Evolutionary conservation across 2,329 filamentous ascomycete genomes (phyloP).

Genomic region (Talaromyces sp.): DNA sequence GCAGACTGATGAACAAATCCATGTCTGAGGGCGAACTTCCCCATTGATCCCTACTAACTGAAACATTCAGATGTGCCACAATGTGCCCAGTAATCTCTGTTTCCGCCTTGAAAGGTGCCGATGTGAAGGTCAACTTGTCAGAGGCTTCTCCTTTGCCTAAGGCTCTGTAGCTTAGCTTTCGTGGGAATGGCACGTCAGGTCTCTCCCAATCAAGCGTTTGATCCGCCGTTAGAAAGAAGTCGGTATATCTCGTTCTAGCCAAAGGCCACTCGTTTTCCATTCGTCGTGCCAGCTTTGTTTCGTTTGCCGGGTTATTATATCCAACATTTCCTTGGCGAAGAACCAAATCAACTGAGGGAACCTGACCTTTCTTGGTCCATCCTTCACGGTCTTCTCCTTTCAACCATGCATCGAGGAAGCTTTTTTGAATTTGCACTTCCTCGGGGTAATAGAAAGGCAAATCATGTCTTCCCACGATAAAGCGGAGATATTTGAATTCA

Average conservation of each 20-base stretch:
- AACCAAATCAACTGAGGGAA: constrained; percentile 61
- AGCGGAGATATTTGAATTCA: constrained; percentile 66
- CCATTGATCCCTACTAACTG: constrained; percentile 42
- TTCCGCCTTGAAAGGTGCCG: constrained; percentile 7
- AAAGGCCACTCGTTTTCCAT: constrained; percentile 67
- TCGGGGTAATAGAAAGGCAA: constrained; percentile 70
- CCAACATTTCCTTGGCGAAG: constrained; percentile 67
- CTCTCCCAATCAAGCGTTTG: neutral
- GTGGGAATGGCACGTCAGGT: neutral
- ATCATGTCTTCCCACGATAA: constrained; percentile 69
- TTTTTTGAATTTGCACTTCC: constrained; percentile 66
- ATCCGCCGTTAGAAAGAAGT: constrained; percentile 58
- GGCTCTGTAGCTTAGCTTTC: constrained; percentile 5
- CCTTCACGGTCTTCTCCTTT: constrained; percentile 61
- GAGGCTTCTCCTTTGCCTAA: neutral
- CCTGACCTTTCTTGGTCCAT: constrained; percentile 50
- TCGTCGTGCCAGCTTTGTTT: constrained; percentile 57
- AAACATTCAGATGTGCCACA: constrained; percentile 64
- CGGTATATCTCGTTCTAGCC: constrained; percentile 62
- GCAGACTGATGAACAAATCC: constrained; percentile 57
- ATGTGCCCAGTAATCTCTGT: constrained; percentile 68
- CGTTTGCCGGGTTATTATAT: constrained; percentile 63
- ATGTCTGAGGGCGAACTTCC: constrained; percentile 48
- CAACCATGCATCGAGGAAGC: constrained; percentile 70
- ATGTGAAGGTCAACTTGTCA: neutral